These are phyloP conservation scores for Porcisia hertigi DNA, from an alignment of 208 protist genomes.

Conservation along the genomic window DNA sequence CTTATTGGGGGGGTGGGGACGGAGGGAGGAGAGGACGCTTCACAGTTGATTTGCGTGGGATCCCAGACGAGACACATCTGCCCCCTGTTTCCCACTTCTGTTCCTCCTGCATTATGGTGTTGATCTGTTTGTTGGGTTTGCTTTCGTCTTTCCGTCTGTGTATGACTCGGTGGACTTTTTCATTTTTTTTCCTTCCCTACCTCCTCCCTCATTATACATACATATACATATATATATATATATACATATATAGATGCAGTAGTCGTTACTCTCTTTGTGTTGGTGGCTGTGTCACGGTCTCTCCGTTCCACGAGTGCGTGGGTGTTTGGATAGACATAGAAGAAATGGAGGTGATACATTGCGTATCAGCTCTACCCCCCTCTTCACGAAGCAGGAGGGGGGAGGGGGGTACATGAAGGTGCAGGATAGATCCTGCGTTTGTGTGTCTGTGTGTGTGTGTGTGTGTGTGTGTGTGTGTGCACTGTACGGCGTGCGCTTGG, in stretches of 20 bases:
- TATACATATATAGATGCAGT: neutral
- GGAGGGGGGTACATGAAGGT: too few relatives aligned
- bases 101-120: neutral
- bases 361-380: neutral
- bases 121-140: neutral
- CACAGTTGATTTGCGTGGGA: neutral
- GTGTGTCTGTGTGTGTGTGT: neutral
- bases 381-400: neutral
- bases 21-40: neutral
- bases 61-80: neutral
- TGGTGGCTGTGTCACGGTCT: neutral
- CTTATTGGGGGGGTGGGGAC: neutral
- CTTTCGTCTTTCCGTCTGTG: neutral
- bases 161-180: neutral
- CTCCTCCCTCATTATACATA: too few relatives aligned
- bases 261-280: neutral
- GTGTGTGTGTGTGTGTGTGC: neutral
- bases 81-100: neutral
- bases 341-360: neutral
- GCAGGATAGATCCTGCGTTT: neutral
- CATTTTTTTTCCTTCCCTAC: neutral
- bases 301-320: neutral
- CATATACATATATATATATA: too few relatives aligned
- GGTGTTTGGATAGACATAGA: slow-evolving; percentile 1
- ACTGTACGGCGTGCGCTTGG: neutral